Evolutionary conservation across 116 monocot genomes (phyloP).

Genomic region (Phalaenopsis hybrid): DNA sequence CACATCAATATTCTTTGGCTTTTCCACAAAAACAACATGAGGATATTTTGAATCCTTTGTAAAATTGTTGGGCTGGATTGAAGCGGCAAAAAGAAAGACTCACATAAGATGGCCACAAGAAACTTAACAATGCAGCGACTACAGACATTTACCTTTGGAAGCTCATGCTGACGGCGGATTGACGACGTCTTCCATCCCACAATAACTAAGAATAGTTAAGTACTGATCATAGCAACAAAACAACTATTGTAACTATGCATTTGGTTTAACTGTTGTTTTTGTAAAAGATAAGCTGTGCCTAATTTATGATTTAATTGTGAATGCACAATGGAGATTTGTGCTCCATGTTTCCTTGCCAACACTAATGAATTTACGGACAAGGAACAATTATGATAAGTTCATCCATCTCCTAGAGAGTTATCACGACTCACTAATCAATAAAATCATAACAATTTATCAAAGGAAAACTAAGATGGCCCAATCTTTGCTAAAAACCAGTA

Average conservation of each 20-base stretch:
- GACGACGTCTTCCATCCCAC: conserved; percentile 74
- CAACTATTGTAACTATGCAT: background rate
- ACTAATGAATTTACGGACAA: no score
- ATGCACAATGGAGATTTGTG: no score
- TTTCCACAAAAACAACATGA: conserved; percentile 49
- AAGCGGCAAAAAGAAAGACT: background rate
- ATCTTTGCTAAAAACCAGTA: background rate
- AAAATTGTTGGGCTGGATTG: conserved; percentile 42
- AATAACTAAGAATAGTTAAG: conserved; percentile 50
- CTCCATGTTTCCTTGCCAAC: no score
- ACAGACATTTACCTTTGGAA: conserved; percentile 43
- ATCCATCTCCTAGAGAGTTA: no score
- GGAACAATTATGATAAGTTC: no score
- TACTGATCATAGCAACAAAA: background rate
- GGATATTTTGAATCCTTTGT: conserved; percentile 38
- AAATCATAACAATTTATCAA: no score
- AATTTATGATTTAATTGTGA: no score
- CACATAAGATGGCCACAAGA: conserved; percentile 8
- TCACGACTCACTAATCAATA: no score
- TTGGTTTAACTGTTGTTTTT: background rate
- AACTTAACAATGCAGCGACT: background rate
- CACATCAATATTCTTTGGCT: conserved; percentile 13
- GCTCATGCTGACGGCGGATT: conserved; percentile 46
- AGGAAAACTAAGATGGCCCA: background rate
- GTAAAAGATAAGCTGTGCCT: no score